Percentiles rank a stretch among this genome's conserved stretches.
Evolutionary conservation across 805 yeast species (phyloP).

Genomic region (Zygosaccharomyces gambellarensis): DNA sequence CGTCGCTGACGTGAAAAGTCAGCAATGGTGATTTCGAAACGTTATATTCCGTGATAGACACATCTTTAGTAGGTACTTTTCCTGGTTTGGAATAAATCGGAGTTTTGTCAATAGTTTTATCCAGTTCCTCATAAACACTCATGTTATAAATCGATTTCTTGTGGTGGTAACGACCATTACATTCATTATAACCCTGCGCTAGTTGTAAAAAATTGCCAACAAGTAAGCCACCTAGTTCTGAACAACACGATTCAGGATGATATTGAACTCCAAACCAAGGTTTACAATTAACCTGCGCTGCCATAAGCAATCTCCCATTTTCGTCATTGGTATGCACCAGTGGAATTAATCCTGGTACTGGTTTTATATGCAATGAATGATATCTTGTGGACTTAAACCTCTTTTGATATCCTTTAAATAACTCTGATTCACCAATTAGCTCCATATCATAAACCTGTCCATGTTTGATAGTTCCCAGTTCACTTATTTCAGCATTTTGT

Average conservation of each 20-base stretch:
- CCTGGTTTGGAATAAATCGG: constrained; percentile 19
- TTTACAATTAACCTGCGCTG: constrained; percentile 50
- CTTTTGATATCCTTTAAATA: constrained; percentile 41
- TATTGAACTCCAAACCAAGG: constrained; percentile 95
- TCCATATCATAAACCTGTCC: constrained; percentile 70
- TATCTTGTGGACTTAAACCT: constrained; percentile 72
- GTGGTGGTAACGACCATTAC: constrained; percentile 16
- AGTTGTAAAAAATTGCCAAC: constrained; percentile 50
- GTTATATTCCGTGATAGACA: constrained; percentile 10
- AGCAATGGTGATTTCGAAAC: constrained; percentile 18
- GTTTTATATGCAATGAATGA: constrained; percentile 63
- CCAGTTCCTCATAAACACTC: constrained; percentile 7
- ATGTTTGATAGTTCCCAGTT: constrained; percentile 62
- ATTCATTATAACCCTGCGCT: constrained; percentile 26
- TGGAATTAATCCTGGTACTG: constrained; percentile 41
- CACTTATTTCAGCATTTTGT: constrained; percentile 52
- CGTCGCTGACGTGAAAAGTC: constrained; percentile 52
- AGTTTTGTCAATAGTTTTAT: constrained; percentile 25
- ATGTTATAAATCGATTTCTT: constrained; percentile 11
- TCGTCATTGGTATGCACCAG: constrained; percentile 55
- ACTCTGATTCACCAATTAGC: constrained; percentile 4
- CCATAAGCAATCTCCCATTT: constrained; percentile 61
- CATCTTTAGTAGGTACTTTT: neutral
- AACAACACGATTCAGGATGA: constrained; percentile 94
- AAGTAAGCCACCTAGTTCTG: constrained; percentile 57